Conservation (phyloP, 805 yeast genomes). For the Candida vartiovaarae region DNA sequence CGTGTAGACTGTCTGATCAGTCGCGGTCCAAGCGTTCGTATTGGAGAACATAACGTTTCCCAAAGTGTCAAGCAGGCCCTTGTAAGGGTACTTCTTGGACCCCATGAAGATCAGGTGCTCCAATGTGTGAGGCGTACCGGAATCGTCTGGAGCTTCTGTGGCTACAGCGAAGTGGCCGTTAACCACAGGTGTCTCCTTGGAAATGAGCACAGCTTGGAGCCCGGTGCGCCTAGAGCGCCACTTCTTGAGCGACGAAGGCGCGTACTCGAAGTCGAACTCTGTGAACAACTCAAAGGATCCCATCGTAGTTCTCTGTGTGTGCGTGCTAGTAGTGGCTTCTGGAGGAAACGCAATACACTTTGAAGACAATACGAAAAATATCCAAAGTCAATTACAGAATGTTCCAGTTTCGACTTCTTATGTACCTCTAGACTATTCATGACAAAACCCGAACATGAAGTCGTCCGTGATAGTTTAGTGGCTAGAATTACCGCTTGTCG, state of each 20-base stretch:
- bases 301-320: not conserved
- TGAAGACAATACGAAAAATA: too few species aligned
- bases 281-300: conserved; percentile 34
- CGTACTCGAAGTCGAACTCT: conserved; percentile 62
- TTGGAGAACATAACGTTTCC: conserved; percentile 79
- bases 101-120: conserved; percentile 97
- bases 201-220: conserved; percentile 66
- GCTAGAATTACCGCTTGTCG: conserved; percentile 25
- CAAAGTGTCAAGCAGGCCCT: conserved; percentile 81
- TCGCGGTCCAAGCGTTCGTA: conserved; percentile 96
- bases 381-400: too few species aligned
- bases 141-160: conserved; percentile 79
- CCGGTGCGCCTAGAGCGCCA: conserved; percentile 81
- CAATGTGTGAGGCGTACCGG: conserved; percentile 92
- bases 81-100: conserved; percentile 79
- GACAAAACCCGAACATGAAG: too few species aligned
- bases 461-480: conserved; percentile 23
- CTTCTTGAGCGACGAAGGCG: conserved; percentile 62
- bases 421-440: too few species aligned
- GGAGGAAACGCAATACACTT: too few species aligned
- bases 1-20: conserved; percentile 93
- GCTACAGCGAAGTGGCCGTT: conserved; percentile 96
- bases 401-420: too few species aligned
- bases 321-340: too few species aligned
- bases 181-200: conserved; percentile 80